Conservation (phyloP, 208 protist species). For the Entamoeba invadens region DNA sequence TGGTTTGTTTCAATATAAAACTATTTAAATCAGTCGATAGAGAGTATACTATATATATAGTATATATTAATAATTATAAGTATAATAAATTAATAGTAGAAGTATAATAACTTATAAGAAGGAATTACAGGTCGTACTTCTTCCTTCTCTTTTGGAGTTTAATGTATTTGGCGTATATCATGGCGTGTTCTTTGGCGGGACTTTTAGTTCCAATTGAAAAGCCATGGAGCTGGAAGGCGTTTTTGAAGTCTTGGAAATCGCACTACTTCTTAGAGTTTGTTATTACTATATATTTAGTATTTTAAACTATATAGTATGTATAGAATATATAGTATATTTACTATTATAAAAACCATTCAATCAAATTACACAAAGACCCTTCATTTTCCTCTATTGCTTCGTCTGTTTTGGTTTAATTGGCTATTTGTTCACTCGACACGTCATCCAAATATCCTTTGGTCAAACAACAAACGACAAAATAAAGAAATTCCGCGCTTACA, state of each 20-base stretch:
- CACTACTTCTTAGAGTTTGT: not conserved
- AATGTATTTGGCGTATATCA: not conserved
- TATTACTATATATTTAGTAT: too few species aligned
- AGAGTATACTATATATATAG: too few species aligned
- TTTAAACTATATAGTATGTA: too few species aligned
- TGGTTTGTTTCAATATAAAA: too few species aligned
- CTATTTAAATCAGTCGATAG: too few species aligned
- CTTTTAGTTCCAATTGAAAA: not conserved
- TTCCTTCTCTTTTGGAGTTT: not conserved
- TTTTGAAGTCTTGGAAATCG: not conserved
- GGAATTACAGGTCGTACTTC: constrained; percentile 33
- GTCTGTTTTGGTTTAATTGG: not conserved
- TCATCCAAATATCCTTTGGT: not conserved
- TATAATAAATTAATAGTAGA: too few species aligned
- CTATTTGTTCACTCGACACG: not conserved
- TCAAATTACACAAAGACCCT: too few species aligned
- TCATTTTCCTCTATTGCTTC: not conserved
- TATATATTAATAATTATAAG: too few species aligned
- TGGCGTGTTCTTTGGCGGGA: not conserved
- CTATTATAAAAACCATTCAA: too few species aligned
- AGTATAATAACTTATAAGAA: constrained; percentile 28
- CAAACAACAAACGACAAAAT: not conserved
- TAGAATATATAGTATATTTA: not conserved
- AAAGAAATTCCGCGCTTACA: not conserved
- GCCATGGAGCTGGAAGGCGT: not conserved